Percentiles rank a stretch among this genome's conserved stretches.
These are phyloP conservation scores for Saraca asoca DNA, from an alignment of 331 rosid genomes.

Conservation along the genomic window DNA sequence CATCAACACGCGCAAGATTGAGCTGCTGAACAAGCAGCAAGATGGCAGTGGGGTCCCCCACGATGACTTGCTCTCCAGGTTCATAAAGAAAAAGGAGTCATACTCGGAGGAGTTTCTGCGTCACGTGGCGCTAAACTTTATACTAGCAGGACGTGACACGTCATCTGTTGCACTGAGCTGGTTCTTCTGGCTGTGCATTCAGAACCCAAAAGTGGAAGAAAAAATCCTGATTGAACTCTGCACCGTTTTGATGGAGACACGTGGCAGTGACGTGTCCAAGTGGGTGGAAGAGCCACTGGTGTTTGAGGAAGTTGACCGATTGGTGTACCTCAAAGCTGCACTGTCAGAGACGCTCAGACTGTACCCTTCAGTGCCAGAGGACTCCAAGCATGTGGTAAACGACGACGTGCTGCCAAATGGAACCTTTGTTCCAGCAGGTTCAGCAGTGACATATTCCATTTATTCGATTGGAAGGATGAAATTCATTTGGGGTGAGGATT, in stretches of 20 bases:
- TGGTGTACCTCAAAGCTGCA: conserved; percentile 69
- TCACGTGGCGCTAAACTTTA: conserved; percentile 79
- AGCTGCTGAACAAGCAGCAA: conserved; percentile 37
- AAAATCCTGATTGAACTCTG: conserved; percentile 60
- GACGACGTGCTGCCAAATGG: conserved; percentile 74
- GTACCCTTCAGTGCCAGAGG: conserved; percentile 84
- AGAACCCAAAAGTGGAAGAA: conserved; percentile 57
- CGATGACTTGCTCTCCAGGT: conserved; percentile 70
- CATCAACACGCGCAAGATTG: conserved; percentile 61
- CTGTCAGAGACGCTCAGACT: conserved; percentile 73
- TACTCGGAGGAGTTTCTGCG: conserved; percentile 70
- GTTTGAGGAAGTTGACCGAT: conserved; percentile 73
- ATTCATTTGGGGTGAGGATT: conserved; percentile 81
- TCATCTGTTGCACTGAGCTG: conserved; percentile 80
- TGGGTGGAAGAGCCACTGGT: conserved; percentile 66
- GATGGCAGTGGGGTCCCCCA: conserved; percentile 35
- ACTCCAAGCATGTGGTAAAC: conserved; percentile 61
- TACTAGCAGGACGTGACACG: conserved; percentile 90
- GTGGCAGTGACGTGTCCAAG: conserved; percentile 46
- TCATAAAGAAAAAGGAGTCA: conserved; percentile 73
- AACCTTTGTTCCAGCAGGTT: conserved; percentile 63
- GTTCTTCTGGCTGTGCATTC: conserved; percentile 71
- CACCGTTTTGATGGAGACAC: conserved; percentile 62
- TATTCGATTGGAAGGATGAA: conserved; percentile 76
- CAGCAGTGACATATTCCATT: conserved; percentile 61